Evolutionary conservation across 2,329 filamentous ascomycete species (phyloP).

Genomic region (Fusarium annulatum): DNA sequence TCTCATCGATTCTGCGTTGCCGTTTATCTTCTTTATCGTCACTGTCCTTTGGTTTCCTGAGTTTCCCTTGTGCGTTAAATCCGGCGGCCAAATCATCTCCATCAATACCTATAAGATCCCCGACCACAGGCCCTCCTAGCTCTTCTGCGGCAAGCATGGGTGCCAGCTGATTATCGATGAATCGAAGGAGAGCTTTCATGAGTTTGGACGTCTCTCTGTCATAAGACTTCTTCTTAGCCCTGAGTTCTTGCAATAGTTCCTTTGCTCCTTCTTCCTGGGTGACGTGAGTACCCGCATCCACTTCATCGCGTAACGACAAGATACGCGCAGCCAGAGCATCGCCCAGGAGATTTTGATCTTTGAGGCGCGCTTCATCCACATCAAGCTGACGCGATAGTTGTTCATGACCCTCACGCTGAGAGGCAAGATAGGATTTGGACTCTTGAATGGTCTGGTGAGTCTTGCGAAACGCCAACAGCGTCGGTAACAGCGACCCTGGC

Average conservation of each 20-base stretch:
- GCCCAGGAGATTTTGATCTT: constrained; percentile 67
- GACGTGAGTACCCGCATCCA: constrained; percentile 67
- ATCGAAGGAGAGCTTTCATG: constrained; percentile 72
- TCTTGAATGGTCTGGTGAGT: constrained; percentile 73
- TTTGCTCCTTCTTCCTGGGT: constrained; percentile 70
- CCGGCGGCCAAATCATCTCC: constrained; percentile 68
- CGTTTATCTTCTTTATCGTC: constrained; percentile 59
- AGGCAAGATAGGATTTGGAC: constrained; percentile 68
- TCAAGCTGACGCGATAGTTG: constrained; percentile 61
- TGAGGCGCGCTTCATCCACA: constrained; percentile 60
- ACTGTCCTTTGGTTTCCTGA: constrained; percentile 59
- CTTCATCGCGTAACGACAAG: constrained; percentile 65
- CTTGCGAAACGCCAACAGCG: constrained; percentile 76
- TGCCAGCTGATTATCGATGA: constrained; percentile 77
- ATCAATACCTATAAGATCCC: constrained; percentile 75
- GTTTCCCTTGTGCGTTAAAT: constrained; percentile 69
- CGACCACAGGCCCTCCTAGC: constrained; percentile 83
- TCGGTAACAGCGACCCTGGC: constrained; percentile 74
- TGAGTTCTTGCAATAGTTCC: constrained; percentile 71
- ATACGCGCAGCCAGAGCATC: constrained; percentile 68
- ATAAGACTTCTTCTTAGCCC: constrained; percentile 68
- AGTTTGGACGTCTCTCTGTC: constrained; percentile 70
- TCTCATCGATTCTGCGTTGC: constrained; percentile 72
- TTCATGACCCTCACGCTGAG: constrained; percentile 56
- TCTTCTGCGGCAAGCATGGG: constrained; percentile 85